phyloP scores from a whole-genome alignment of 305 asterid species.

The Andrographis paniculata region DNA sequence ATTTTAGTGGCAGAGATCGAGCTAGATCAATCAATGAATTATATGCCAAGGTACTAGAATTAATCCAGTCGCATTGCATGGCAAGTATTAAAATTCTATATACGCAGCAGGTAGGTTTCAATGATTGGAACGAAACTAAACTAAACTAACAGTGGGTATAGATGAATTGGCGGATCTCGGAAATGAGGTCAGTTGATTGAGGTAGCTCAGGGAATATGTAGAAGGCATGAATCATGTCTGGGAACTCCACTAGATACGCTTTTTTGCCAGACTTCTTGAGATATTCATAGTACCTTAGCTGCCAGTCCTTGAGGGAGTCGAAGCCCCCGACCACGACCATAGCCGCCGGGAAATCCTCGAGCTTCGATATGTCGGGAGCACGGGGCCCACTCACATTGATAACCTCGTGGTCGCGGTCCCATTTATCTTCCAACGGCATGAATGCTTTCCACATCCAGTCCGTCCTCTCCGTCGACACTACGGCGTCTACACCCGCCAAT shows the following conservation, averaged over 20 bases:
- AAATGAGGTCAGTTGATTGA: too few species aligned
- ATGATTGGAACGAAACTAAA: too few species aligned
- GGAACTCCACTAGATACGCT: constrained; percentile 50
- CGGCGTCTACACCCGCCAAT: constrained; percentile 28
- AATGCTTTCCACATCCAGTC: constrained; percentile 82
- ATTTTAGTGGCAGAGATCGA: too few species aligned
- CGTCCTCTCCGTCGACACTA: constrained; percentile 31
- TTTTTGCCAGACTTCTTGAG: constrained; percentile 57
- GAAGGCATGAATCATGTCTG: constrained; percentile 69
- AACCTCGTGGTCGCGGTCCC: constrained; percentile 58
- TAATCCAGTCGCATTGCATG: too few species aligned
- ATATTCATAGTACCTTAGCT: constrained; percentile 58
- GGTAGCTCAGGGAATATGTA: constrained; percentile 57
- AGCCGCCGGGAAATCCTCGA: constrained; percentile 47
- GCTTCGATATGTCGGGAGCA: constrained; percentile 49
- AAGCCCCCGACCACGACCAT: constrained; percentile 69
- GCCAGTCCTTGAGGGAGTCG: constrained; percentile 79
- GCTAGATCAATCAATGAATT: too few species aligned
- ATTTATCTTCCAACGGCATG: constrained; percentile 29
- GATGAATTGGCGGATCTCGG: too few species aligned
- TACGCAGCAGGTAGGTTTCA: too few species aligned
- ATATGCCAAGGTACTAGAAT: too few species aligned
- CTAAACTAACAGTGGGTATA: too few species aligned
- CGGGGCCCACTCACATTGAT: constrained; percentile 75
- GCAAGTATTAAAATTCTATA: too few species aligned